phyloP scores from a whole-genome alignment of 306 rosid genomes.

The Gleditsia sinensis region DNA sequence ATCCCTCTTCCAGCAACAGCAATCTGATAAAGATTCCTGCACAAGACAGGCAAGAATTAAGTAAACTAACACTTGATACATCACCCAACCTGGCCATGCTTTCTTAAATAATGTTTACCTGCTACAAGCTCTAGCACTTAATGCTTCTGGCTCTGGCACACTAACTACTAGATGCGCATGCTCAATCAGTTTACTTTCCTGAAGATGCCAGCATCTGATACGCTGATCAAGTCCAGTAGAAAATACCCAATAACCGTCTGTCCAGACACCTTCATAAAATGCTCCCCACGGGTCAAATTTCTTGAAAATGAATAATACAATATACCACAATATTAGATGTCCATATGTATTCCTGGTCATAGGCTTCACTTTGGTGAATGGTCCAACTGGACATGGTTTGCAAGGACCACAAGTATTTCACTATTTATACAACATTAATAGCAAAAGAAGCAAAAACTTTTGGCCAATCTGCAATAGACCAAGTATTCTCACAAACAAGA shows the following conservation, averaged over 20 bases:
- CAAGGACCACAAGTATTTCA: slow-evolving; percentile 17
- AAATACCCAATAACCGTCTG: slow-evolving; percentile 94
- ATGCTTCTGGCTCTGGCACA: slow-evolving; percentile 94
- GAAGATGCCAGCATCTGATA: slow-evolving; percentile 81
- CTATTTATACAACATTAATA: background rate
- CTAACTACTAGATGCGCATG: slow-evolving; percentile 63
- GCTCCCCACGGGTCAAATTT: background rate
- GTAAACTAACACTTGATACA: slow-evolving; percentile 20
- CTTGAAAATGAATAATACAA: slow-evolving; percentile 18
- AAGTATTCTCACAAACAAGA: background rate
- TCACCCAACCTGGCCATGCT: slow-evolving; percentile 20
- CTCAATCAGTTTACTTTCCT: slow-evolving; percentile 59
- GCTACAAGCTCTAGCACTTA: slow-evolving; percentile 76
- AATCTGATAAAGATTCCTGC: slow-evolving; percentile 83
- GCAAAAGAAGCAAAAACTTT: slow-evolving; percentile 1
- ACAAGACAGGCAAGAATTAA: slow-evolving; percentile 16
- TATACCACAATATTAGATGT: background rate
- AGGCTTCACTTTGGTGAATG: slow-evolving; percentile 17
- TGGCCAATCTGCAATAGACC: slow-evolving; percentile 3
- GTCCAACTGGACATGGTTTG: slow-evolving; percentile 14
- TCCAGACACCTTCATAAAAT: slow-evolving; percentile 81
- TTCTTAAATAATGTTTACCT: slow-evolving; percentile 49
- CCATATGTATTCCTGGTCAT: slow-evolving; percentile 4
- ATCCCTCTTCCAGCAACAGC: slow-evolving; percentile 95
- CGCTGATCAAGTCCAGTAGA: slow-evolving; percentile 99